Evolutionary conservation across 805 yeast species (phyloP), one percentile per base, ranked within the genome.

Genomic region (Pichia gijzeniarum): DNA sequence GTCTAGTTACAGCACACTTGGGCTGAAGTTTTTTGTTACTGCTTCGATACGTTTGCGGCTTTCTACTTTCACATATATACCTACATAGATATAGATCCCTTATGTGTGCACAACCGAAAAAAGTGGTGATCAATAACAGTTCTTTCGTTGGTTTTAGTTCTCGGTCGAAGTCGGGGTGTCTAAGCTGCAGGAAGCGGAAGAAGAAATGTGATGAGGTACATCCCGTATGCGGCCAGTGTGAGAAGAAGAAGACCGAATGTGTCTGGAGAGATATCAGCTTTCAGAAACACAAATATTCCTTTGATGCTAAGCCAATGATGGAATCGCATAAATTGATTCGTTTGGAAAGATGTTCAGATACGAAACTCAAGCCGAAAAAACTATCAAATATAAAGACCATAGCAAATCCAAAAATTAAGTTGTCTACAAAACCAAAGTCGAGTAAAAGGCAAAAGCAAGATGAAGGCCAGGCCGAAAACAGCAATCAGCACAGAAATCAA

Each of bases 181-280:
- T 57, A 6, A 59, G 58, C 42, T 73, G 79, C 51, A 61, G 72
- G 41, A 60, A 58, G 48, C 61, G 70, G 51, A 74, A 72, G 62
- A 74, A 73, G 55, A 73, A 73, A 45, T 74, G 79, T 57, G 77
- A 74, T 55, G 74, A 74, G 52, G 54, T 51, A 8, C 67, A 64
- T 45, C 79, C 79, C 1, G 58, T 64, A 3, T 74, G 79, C 53
- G 69, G 73, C 1, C 54, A 64, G n/a, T 74, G 79, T 43, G 35
- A 48, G 31, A 62, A 59, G 45, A 58, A 60, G 40, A 53, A 55
- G 12, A 35, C 58, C 3, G 55, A 49, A 30, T 70, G 74, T 51
- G 48, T 54, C 12, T 56, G 63, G 57, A 50, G 43, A n/a, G 53
- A 43, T 35, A 47, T 4, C 38, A 48, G 6, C 37, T 41, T 16